Conservation (phyloP, 2,329 filamentous ascomycete genomes). For the Dactylellina cionopaga region DNA sequence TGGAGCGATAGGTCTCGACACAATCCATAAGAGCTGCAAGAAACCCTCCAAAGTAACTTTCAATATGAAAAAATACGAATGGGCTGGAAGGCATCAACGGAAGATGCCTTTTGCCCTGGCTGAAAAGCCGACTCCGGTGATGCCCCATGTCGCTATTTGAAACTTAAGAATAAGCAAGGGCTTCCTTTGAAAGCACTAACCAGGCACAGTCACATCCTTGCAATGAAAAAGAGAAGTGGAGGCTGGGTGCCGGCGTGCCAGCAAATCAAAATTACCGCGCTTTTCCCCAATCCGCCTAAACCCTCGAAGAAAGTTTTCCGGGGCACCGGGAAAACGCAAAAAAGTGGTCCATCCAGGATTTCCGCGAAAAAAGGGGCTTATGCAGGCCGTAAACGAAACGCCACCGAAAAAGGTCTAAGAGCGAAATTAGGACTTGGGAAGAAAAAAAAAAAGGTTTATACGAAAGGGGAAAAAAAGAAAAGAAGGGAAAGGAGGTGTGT, state of each 20-base stretch:
- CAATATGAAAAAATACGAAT: too few species aligned
- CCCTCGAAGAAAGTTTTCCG: slow-evolving; percentile 16
- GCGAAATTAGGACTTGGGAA: slow-evolving; percentile 21
- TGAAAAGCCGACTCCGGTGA: too few species aligned
- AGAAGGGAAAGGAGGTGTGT: background rate
- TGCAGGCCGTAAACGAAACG: slow-evolving; percentile 40
- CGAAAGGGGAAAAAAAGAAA: too few species aligned
- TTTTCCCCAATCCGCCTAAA: slow-evolving; percentile 27
- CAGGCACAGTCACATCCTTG: slow-evolving; percentile 16
- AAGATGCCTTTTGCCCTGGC: background rate
- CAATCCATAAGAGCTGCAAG: background rate
- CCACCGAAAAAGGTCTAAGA: slow-evolving; percentile 22
- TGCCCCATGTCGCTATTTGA: slow-evolving; percentile 47
- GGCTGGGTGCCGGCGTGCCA: too few species aligned
- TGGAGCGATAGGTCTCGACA: too few species aligned
- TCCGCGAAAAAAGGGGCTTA: slow-evolving; percentile 17
- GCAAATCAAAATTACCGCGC: slow-evolving; percentile 51
- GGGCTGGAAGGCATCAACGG: too few species aligned
- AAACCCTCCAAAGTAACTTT: slow-evolving; percentile 15
- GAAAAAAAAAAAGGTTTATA: too few species aligned
- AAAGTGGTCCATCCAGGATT: slow-evolving; percentile 10
- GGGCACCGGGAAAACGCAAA: slow-evolving; percentile 42
- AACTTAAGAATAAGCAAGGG: slow-evolving; percentile 3
- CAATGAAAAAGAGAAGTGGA: background rate
- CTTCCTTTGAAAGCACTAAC: slow-evolving; percentile 9